A percentile compares a stretch with the other conserved stretches of the same genome.
phyloP scores from a whole-genome alignment of 768 basidiomycete species.

The Mrakia gelida region DNA sequence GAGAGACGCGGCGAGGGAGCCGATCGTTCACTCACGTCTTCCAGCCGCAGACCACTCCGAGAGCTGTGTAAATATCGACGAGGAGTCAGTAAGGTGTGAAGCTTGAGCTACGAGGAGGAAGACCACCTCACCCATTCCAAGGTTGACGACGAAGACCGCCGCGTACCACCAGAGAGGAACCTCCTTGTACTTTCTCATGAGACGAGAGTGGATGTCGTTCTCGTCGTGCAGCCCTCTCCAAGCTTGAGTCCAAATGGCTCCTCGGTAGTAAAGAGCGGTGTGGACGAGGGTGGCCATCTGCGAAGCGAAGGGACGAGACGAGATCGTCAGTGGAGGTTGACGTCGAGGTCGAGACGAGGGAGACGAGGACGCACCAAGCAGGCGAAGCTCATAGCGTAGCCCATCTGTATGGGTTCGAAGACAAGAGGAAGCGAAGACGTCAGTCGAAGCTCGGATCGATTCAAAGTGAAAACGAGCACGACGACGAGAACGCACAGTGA shows the following conservation, averaged over 20 bases:
- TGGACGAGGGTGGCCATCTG: slow-evolving; percentile 30
- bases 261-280: slow-evolving; percentile 29
- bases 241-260: slow-evolving; percentile 29
- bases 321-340: not conserved
- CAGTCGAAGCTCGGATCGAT: no score
- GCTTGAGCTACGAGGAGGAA: not conserved
- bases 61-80: not conserved
- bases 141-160: slow-evolving; percentile 20
- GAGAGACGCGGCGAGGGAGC: not conserved
- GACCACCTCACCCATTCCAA: slow-evolving; percentile 17
- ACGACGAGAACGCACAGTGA: not conserved
- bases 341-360: not conserved
- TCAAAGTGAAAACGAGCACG: no score
- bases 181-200: slow-evolving; percentile 29
- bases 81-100: not conserved
- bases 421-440: no score
- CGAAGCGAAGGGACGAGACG: not conserved
- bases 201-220: slow-evolving; percentile 31
- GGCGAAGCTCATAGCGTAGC: slow-evolving; percentile 26
- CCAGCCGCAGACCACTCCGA: slow-evolving; percentile 25
- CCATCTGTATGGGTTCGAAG: not conserved
- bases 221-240: slow-evolving; percentile 12
- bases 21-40: slow-evolving; percentile 4
- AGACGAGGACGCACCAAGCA: not conserved
- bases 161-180: slow-evolving; percentile 29